Conservation (phyloP, 495 filamentous ascomycete species). For the Podospora conica region DNA sequence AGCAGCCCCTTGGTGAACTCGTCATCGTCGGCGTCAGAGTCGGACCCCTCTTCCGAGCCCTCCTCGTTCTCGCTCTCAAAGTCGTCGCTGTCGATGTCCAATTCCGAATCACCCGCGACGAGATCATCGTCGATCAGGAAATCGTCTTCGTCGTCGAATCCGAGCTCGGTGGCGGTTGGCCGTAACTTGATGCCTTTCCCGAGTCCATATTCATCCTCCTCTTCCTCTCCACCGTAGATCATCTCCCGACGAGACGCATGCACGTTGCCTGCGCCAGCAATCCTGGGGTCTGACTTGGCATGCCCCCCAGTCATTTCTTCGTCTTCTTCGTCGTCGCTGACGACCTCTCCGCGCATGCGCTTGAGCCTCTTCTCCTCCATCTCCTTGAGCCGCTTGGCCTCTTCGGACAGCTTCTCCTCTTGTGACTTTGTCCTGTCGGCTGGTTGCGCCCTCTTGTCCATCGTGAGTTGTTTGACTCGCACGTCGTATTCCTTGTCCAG, state of each 20-base stretch:
- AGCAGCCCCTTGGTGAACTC: conserved; percentile 63
- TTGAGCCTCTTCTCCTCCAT: conserved; percentile 70
- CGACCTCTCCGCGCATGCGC: conserved; percentile 65
- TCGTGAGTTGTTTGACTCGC: conserved; percentile 69
- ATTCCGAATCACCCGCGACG: conserved; percentile 59
- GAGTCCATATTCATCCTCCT: conserved; percentile 49
- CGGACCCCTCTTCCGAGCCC: conserved; percentile 22
- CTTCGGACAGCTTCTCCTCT: conserved; percentile 75
- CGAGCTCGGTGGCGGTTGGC: conserved; percentile 42
- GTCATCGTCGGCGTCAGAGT: conserved; percentile 58
- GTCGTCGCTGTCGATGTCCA: conserved; percentile 51
- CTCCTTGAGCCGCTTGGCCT: conserved; percentile 64
- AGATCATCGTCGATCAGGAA: conserved; percentile 86
- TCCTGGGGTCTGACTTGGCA: conserved; percentile 37
- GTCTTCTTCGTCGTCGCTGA: conserved; percentile 36
- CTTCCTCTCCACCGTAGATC: conserved; percentile 41
- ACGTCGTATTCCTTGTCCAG: conserved; percentile 81
- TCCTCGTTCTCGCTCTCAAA: conserved; percentile 46
- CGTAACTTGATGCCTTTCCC: conserved; percentile 47
- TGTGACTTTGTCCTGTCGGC: conserved; percentile 85
- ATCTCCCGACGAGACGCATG: conserved; percentile 4
- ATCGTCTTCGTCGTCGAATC: conserved; percentile 86
- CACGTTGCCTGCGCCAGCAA: conserved; percentile 23
- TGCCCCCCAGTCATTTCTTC: conserved; percentile 46
- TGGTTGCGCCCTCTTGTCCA: conserved; percentile 75